Base-by-base conservation (phyloP, 2,329 filamentous ascomycete species). In the Aspergillus fumigatus region DNA sequence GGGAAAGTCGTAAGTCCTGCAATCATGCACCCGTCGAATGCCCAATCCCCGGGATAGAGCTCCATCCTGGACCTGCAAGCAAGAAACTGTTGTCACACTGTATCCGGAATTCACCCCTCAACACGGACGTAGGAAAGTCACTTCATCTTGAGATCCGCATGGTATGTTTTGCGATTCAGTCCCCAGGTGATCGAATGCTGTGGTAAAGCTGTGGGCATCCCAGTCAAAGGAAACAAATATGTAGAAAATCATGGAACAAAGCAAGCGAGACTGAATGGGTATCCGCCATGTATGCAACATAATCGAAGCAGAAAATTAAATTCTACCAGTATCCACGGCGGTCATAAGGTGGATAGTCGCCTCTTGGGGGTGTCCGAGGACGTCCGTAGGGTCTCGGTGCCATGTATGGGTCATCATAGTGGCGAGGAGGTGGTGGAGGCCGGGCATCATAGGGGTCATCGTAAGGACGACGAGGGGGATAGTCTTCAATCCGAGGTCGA, bases 401-500 rank as follows among this genome's bases (percentile, higher is more conserved):
- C 55, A 83, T 80, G 69, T 86, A 86, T 1, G 82, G 82, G 62
- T 86, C 84, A 55, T 85, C 82, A 67, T 82, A 81, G 55, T 79
- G 77, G 59, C 80, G 76, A 40, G 75, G 80, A 54, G 80, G 80
- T 40, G 81, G 80, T 38, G 81, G 79, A 54, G 73, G 72, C 19
- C 75, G 73, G 50, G 72, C 82, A 68, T 80, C 75, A 71, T 87
- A 87, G 3, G 83, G 82, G 64, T 87, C 84, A 59, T 85, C 83
- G 68, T 83, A 83, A 48, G 81, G 78, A 65, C 82, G 75, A 57
- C 77, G 82, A 59, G 82, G 81, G 48, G 78, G 79, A 65, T 96
- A 94, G 69, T 96, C 92, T 59, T 92, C 88, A 61, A 89, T 80
- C 48, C 88, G 87, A 62, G 88, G 87, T 63, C 89, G 88, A 48